These are phyloP conservation scores for Cladophialophora carrionii DNA, from an alignment of 2,329 filamentous ascomycete species.

Conservation along the genomic window DNA sequence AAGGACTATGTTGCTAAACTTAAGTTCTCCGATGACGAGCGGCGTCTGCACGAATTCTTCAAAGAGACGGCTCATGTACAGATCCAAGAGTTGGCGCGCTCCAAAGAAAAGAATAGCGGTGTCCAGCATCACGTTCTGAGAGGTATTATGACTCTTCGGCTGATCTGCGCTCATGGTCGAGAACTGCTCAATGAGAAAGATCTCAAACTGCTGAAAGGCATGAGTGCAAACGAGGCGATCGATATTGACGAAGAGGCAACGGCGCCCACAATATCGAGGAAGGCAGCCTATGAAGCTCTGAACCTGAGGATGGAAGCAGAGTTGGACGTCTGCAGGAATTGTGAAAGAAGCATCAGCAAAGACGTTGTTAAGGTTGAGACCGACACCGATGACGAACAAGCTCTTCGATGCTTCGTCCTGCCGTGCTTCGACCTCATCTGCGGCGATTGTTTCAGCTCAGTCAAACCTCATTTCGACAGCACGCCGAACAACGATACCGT, in stretches of 20 bases:
- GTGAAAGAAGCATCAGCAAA: constrained; percentile 64
- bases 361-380: constrained; percentile 58
- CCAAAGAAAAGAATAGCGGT: constrained; percentile 68
- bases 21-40: constrained; percentile 75
- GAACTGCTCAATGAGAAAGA: constrained; percentile 87
- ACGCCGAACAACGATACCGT: constrained; percentile 53
- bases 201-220: constrained; percentile 74
- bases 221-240: constrained; percentile 83
- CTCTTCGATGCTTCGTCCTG: constrained; percentile 74
- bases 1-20: constrained; percentile 74
- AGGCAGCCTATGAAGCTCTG: constrained; percentile 83
- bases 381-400: constrained; percentile 56
- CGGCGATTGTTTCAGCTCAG: constrained; percentile 67
- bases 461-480: constrained; percentile 58
- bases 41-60: constrained; percentile 80
- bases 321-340: constrained; percentile 72
- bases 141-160: constrained; percentile 82
- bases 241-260: constrained; percentile 77
- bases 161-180: constrained; percentile 92
- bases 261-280: constrained; percentile 62
- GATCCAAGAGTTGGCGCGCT: constrained; percentile 72
- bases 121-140: constrained; percentile 84
- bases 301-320: constrained; percentile 81
- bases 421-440: constrained; percentile 88
- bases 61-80: constrained; percentile 77